phyloP scores from a whole-genome alignment of 345 rosid genomes.

The Brassica rapa region DNA sequence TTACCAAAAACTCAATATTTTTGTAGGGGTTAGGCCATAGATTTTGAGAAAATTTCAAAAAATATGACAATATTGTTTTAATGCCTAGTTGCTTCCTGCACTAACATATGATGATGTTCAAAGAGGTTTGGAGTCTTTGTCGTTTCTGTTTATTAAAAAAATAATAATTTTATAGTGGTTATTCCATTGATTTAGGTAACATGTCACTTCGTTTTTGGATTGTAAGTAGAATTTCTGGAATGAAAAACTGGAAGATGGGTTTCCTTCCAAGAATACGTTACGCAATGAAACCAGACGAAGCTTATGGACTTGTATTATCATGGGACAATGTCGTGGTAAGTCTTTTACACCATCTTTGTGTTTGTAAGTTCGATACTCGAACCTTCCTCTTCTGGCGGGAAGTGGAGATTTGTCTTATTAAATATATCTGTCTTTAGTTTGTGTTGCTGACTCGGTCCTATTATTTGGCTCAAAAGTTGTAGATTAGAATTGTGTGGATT shows the following conservation, averaged over 20 bases:
- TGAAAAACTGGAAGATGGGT: slow-evolving; percentile 87
- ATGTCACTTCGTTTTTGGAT: slow-evolving; percentile 17
- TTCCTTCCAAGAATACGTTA: slow-evolving; percentile 85
- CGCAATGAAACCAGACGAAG: slow-evolving; percentile 97
- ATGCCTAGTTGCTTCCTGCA: no score
- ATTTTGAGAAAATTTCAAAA: no score
- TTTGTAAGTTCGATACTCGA: slow-evolving; percentile 24
- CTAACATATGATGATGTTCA: no score
- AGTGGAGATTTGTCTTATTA: not conserved
- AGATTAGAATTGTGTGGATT: not conserved
- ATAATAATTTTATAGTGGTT: no score
- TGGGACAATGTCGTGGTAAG: slow-evolving; percentile 97
- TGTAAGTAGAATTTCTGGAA: slow-evolving; percentile 77
- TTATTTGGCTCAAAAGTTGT: slow-evolving; percentile 8
- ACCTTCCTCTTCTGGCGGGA: slow-evolving; percentile 3
- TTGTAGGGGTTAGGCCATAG: no score
- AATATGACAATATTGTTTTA: no score
- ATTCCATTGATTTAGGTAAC: not conserved
- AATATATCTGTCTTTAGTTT: not conserved
- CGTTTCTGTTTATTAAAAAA: no score
- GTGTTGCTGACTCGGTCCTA: not conserved
- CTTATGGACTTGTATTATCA: slow-evolving; percentile 92
- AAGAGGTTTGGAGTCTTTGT: no score
- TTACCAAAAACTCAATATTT: no score
- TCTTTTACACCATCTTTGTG: not conserved